Evolutionary conservation across 108 stramenopile genomes (phyloP).

Genomic region (Poteriospumella lacustris): DNA sequence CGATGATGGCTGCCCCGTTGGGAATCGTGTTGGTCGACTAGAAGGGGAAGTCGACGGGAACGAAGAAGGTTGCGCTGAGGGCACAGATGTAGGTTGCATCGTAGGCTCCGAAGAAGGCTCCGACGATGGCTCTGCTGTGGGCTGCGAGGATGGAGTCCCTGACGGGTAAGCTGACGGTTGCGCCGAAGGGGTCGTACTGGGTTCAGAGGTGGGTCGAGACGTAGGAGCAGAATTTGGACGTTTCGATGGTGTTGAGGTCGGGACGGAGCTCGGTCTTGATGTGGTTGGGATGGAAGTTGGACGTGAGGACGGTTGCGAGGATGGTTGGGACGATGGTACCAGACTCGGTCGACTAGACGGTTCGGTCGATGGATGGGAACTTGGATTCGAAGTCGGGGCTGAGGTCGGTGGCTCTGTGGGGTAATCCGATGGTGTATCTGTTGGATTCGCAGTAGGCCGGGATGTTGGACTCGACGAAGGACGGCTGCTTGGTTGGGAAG

Average conservation of each 20-base stretch:
- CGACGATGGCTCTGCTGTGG: background rate
- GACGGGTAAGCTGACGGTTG: background rate
- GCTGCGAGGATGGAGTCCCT: background rate
- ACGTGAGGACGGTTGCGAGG: background rate
- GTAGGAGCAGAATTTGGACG: background rate
- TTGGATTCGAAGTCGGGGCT: background rate
- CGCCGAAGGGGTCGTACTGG: background rate
- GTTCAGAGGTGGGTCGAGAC: background rate
- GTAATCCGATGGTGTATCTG: background rate
- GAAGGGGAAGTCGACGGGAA: background rate
- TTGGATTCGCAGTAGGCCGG: background rate
- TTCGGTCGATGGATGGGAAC: background rate
- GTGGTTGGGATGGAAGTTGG: background rate
- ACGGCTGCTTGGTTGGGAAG: background rate
- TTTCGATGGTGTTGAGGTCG: background rate
- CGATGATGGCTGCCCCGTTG: background rate
- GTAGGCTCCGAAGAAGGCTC: background rate
- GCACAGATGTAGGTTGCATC: background rate
- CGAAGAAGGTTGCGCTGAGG: background rate
- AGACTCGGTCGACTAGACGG: background rate
- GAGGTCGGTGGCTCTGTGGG: background rate
- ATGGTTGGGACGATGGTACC: background rate
- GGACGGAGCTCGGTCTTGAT: background rate
- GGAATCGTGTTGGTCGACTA: background rate
- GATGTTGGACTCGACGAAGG: background rate